These are phyloP conservation scores for Apodospora peruviana DNA, from an alignment of 495 filamentous ascomycete genomes.

Conservation along the genomic window DNA sequence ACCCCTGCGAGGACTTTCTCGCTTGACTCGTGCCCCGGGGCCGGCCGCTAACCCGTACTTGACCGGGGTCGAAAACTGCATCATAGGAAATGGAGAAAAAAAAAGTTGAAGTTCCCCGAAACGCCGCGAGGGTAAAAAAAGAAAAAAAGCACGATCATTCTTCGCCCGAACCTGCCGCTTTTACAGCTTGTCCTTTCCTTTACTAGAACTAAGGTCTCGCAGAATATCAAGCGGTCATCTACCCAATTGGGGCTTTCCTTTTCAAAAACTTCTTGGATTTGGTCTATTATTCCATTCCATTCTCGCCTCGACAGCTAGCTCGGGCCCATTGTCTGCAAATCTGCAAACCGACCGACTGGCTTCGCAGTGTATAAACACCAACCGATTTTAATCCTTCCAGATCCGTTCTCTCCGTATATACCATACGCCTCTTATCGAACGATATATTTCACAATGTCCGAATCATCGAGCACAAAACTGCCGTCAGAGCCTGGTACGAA, in stretches of 20 bases:
- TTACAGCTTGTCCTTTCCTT: slow-evolving; percentile 6
- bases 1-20: not conserved
- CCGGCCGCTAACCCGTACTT: not conserved
- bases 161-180: not conserved
- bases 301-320: not conserved
- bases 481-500: no score
- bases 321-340: no score
- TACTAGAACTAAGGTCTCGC: not conserved
- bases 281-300: not conserved
- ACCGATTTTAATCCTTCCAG: not conserved
- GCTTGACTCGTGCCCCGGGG: slow-evolving; percentile 16
- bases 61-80: slow-evolving; percentile 10
- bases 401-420: not conserved
- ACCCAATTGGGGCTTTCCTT: slow-evolving; percentile 4
- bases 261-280: not conserved
- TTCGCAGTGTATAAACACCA: not conserved
- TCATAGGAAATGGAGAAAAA: slow-evolving; percentile 14
- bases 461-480: no score
- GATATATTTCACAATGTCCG: slow-evolving; percentile 2
- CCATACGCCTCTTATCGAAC: not conserved
- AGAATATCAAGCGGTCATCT: not conserved
- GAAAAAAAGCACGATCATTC: not conserved
- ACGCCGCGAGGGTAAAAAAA: not conserved
- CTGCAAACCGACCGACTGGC: no score
- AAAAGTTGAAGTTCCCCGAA: slow-evolving; percentile 7